These are phyloP conservation scores for Dendrothele bispora DNA, from an alignment of 768 basidiomycete genomes.

Conservation along the genomic window DNA sequence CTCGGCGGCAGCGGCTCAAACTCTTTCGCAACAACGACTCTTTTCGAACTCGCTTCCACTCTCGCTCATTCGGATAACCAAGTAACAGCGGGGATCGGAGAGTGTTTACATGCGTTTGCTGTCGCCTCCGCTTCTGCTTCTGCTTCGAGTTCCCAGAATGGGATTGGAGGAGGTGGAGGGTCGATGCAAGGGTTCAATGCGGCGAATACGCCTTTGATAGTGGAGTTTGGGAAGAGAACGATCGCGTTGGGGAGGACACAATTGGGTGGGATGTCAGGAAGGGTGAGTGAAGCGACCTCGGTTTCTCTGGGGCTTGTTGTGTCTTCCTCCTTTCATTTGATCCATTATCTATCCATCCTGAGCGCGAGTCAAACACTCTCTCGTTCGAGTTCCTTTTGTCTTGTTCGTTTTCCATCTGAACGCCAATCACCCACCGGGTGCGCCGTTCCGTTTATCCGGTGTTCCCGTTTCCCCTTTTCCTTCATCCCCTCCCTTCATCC, in stretches of 20 bases:
- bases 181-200: slow-evolving; percentile 26
- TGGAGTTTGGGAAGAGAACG: slow-evolving; percentile 28
- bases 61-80: slow-evolving; percentile 20
- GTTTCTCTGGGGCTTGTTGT: not conserved
- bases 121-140: slow-evolving; percentile 16
- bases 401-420: too few species aligned
- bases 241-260: slow-evolving; percentile 35
- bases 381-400: too few species aligned
- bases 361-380: too few species aligned
- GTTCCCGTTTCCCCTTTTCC: not conserved
- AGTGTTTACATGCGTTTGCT: slow-evolving; percentile 9
- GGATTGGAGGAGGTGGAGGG: slow-evolving; percentile 19
- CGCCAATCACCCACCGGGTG: too few species aligned
- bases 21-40: too few species aligned
- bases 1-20: too few species aligned
- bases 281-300: slow-evolving; percentile 20
- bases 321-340: not conserved
- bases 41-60: slow-evolving; percentile 5
- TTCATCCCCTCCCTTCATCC: too few species aligned
- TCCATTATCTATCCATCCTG: not conserved
- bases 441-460: too few species aligned
- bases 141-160: slow-evolving; percentile 27
- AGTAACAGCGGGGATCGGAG: slow-evolving; percentile 32
- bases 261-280: slow-evolving; percentile 31
- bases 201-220: slow-evolving; percentile 27